Base-by-base conservation (phyloP, 2,329 filamentous ascomycete species). In the Gnomoniopsis smithogilvyi region DNA sequence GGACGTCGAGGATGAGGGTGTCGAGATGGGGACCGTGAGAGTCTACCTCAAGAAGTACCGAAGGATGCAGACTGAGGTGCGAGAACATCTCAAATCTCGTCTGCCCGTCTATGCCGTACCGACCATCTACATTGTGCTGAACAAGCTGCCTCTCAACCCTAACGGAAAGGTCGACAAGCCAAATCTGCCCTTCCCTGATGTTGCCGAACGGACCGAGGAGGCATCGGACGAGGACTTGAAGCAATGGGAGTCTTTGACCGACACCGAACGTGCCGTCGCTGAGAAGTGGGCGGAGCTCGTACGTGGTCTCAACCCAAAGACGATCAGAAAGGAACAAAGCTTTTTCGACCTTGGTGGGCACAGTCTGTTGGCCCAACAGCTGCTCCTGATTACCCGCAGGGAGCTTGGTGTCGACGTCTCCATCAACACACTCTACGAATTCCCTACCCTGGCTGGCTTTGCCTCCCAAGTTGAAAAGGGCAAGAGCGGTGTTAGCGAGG, bases 271-370 rank as follows among this genome's bases (percentile, higher is more conserved):
- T 64, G 74, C 76, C 2, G 76, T 96, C 48, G 91, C 92, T 3
- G 75, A 81, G 58, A 86, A 88, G 51, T 96, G 91, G 91, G 84
- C 87, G 1, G 78, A 80, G n/a, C 78, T 92, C 4, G 85, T 96
- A 60, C 76, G 80, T 51, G 81, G 85, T 64, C 72, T 91, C 30
- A 87, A 88, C 59, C 81, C 87, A 55, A 84, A 87, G 68, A 89
- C 87, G 52, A 78, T 96, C 59, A 7, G 54, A 26, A 71, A 73
- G n/a, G 72, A 75, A 15, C 79, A 82, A 22, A 79, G 80, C 54
- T 96, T 95, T 76, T 94, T 94, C 68, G 90, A 95, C 61, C 76
- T 89, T 50, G 91, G 91, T 61, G 91, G 91, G 15, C 89, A 95
- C 75, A 90, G 85, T 73, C 86, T 96, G 66, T 80, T 94, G 48